These are phyloP conservation scores for Seiridium unicorne DNA, from an alignment of 2,329 filamentous ascomycete genomes.

Conservation along the genomic window DNA sequence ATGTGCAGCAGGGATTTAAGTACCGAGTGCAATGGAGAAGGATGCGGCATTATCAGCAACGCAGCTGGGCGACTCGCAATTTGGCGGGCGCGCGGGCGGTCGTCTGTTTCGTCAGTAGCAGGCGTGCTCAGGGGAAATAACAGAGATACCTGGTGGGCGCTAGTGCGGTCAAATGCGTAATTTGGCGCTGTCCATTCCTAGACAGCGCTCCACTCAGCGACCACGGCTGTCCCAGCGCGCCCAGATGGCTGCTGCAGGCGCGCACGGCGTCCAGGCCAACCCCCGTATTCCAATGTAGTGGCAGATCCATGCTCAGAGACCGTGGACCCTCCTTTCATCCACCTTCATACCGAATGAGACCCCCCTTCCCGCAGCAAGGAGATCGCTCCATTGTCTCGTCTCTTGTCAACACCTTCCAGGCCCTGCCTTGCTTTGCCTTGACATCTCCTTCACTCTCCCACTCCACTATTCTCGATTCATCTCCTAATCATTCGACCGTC, in stretches of 20 bases:
- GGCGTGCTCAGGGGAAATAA: constrained; percentile 1
- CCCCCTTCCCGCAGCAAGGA: not conserved
- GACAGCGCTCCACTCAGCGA: not conserved
- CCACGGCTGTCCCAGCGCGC: not conserved
- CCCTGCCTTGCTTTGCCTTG: not conserved
- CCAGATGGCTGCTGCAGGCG: not conserved
- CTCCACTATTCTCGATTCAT: constrained; percentile 9
- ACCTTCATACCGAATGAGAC: not conserved
- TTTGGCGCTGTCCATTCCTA: constrained; percentile 7
- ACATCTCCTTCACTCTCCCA: constrained; percentile 6
- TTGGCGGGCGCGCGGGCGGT: too few species aligned
- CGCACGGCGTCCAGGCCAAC: constrained; percentile 1
- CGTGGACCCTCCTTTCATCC: constrained; percentile 3
- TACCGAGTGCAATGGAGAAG: not conserved
- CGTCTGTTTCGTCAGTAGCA: not conserved
- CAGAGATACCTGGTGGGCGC: not conserved
- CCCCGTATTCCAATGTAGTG: constrained; percentile 1
- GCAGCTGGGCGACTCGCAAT: not conserved
- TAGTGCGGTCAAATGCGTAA: constrained; percentile 4
- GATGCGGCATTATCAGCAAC: not conserved
- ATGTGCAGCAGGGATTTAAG: not conserved
- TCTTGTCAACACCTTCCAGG: constrained; percentile 4
- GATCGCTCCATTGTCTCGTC: not conserved
- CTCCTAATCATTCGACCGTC: constrained; percentile 3
- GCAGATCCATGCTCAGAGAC: not conserved